Evolutionary conservation across 306 rosid species (phyloP), one percentile per base, ranked within the genome.

Genomic region (Parietaria judaica): DNA sequence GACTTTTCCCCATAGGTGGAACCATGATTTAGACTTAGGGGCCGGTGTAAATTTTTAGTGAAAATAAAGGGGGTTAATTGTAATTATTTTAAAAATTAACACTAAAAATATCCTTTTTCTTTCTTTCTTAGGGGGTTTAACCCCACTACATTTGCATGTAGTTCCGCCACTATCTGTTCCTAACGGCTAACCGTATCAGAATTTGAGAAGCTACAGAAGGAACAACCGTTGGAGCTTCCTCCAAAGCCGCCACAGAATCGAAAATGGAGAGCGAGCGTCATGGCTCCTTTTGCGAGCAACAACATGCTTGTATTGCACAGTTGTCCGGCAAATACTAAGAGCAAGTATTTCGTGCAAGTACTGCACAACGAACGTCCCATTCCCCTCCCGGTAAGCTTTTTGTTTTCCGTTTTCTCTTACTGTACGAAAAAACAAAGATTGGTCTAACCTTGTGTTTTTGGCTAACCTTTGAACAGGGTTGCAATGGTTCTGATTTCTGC

Each of bases 241-340:
- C 90, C 83, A 57, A 86, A 67, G 90, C 96, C 98, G 72, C 95
- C 96, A 15, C 95, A 79, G 63, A 72, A 76, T 70, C 82, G 96
- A 80, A 80, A 74, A 13, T 92, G 96, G 96, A 72, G 78, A 80
- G 91, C 83, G 52, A 84, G 86, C 68, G 63, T 63, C 5, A 82
- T 88, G 59, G 96, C 96, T 45, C 98, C 98, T 67, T 91, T 88
- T 91, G 98, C 80, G 14, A 88, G 89, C 66, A 91, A 91, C 71
- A 88, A 76, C 69, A 85, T 88, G 88, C 81, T 91, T 74, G 79
- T 91, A 60, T 77, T 87, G 51, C 84, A 88, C 72, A 83, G 83
- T 58, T 91, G 98, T 65, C 81, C 86, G 6, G 78, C 88, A 59
- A 83, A 81, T 71, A 54, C 78, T 49, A 72, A 63, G 45, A 80